These are phyloP conservation scores for Exophiala spinifera DNA, from an alignment of 2,329 filamentous ascomycete species.

Conservation along the genomic window DNA sequence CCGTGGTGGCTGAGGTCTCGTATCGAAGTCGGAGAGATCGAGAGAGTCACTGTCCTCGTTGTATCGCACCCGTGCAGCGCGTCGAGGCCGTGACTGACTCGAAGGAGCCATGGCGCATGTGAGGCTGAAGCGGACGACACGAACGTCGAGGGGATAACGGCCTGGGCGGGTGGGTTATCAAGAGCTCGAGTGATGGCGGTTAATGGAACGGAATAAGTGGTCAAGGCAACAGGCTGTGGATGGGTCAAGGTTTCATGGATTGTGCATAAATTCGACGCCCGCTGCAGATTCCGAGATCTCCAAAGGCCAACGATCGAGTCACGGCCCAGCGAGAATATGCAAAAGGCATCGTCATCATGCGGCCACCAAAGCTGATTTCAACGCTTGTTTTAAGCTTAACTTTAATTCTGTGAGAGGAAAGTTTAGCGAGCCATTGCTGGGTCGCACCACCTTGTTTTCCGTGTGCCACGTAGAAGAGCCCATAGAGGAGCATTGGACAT, in stretches of 20 bases:
- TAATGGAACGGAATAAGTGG: neutral
- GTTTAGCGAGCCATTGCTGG: neutral
- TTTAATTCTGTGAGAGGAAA: neutral
- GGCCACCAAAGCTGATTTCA: neutral
- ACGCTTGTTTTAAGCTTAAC: neutral
- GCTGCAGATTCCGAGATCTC: too few relatives aligned
- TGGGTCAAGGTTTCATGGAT: too few relatives aligned
- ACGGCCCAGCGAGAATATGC: neutral
- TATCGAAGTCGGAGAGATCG: slow-evolving; percentile 1
- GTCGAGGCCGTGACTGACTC: slow-evolving; percentile 9
- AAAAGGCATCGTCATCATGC: neutral
- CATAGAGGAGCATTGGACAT: too few relatives aligned
- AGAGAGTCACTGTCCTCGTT: slow-evolving; percentile 17
- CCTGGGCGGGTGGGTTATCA: neutral
- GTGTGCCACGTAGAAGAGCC: too few relatives aligned
- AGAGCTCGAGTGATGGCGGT: neutral
- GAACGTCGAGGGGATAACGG: neutral
- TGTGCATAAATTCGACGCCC: too few relatives aligned
- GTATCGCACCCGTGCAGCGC: slow-evolving; percentile 13
- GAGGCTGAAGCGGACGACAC: neutral
- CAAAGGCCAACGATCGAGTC: too few relatives aligned
- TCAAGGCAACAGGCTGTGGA: too few relatives aligned
- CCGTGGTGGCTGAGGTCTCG: slow-evolving; percentile 10
- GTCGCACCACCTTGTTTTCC: too few relatives aligned
- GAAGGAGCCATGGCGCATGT: slow-evolving; percentile 3